Conservation (phyloP, 768 basidiomycete species). For the Lactarius indigo region DNA sequence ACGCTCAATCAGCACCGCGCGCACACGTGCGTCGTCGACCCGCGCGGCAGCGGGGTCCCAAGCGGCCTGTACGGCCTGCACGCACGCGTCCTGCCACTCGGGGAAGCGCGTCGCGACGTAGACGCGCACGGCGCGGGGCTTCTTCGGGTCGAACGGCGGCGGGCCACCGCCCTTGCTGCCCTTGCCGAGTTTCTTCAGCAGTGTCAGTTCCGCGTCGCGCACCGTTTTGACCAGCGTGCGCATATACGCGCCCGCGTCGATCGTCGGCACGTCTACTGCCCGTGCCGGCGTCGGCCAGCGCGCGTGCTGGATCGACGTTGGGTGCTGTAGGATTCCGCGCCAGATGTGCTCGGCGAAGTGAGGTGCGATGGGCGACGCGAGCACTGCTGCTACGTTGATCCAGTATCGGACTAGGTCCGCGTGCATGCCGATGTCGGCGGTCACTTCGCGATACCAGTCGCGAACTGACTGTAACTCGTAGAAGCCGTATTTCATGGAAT, state of each 20-base stretch:
- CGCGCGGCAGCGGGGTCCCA: constrained; percentile 54
- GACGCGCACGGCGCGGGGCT: constrained; percentile 80
- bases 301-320: constrained; percentile 76
- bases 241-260: constrained; percentile 83
- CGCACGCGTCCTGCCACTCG: constrained; percentile 86
- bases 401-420: constrained; percentile 79
- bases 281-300: constrained; percentile 70
- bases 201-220: constrained; percentile 76
- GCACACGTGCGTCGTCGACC: constrained; percentile 82
- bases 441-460: constrained; percentile 96
- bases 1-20: constrained; percentile 57
- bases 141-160: constrained; percentile 75
- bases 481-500: constrained; percentile 91
- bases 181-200: constrained; percentile 80
- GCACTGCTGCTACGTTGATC: constrained; percentile 76
- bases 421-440: constrained; percentile 88
- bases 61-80: constrained; percentile 67
- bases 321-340: constrained; percentile 66
- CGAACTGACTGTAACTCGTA: constrained; percentile 91
- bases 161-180: constrained; percentile 57
- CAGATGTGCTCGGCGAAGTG: constrained; percentile 95
- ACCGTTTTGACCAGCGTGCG: constrained; percentile 87
- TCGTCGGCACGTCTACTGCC: constrained; percentile 56
- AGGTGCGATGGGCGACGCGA: constrained; percentile 84
- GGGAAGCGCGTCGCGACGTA: constrained; percentile 91